Percentiles rank a stretch among this genome's conserved stretches.
Evolutionary conservation across 495 filamentous ascomycete species (phyloP).

Genomic region (Daldinia grandis): DNA sequence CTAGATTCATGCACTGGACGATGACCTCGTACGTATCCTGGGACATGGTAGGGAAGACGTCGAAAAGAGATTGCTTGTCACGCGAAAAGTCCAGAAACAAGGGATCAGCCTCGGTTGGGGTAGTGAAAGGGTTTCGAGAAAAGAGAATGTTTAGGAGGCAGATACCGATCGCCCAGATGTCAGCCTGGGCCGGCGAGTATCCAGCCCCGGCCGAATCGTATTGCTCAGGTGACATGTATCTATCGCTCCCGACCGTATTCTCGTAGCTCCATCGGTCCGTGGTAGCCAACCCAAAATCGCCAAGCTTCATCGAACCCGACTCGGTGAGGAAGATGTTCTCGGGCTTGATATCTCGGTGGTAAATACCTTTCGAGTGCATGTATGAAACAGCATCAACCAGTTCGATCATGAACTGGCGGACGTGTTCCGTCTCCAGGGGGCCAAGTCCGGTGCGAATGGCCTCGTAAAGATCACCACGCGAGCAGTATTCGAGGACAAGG

Average conservation of each 20-base stretch:
- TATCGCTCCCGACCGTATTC: conserved; percentile 92
- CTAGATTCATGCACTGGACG: conserved; percentile 83
- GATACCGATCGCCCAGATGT: conserved; percentile 94
- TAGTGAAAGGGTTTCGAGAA: conserved; percentile 91
- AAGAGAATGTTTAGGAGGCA: conserved; percentile 96
- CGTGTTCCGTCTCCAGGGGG: conserved; percentile 92
- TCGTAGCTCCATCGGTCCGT: conserved; percentile 87
- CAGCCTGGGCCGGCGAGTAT: conserved; percentile 92
- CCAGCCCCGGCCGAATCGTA: conserved; percentile 85
- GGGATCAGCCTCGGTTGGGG: conserved; percentile 83
- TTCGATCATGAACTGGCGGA: conserved; percentile 95
- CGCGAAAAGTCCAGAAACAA: conserved; percentile 91
- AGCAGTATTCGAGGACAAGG: conserved; percentile 93
- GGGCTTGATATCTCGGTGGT: conserved; percentile 98
- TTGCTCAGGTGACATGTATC: conserved; percentile 99
- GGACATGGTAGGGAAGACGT: conserved; percentile 98
- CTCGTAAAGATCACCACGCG: conserved; percentile 97
- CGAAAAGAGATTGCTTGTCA: conserved; percentile 93
- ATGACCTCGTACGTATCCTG: conserved; percentile 96
- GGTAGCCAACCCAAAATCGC: conserved; percentile 94
- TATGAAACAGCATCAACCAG: conserved; percentile 88
- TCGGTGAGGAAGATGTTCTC: conserved; percentile 97
- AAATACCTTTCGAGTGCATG: conserved; percentile 89
- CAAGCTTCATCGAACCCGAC: conserved; percentile 90
- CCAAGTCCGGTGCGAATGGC: conserved; percentile 89